phyloP scores from a whole-genome alignment of 2,329 filamentous ascomycete genomes.

The Pochonia chlamydosporia region DNA sequence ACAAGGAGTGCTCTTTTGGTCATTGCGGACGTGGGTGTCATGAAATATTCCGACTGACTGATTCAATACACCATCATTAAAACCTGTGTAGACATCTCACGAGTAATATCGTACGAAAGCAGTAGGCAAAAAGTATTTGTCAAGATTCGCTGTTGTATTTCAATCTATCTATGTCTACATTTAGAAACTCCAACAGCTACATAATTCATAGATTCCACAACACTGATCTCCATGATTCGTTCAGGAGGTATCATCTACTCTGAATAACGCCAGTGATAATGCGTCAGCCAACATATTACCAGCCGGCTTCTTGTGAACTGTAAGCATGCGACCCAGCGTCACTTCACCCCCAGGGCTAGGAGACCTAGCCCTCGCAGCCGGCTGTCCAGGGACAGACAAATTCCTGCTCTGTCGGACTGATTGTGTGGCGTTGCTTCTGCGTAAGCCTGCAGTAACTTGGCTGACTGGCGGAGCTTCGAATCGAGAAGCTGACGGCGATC shows the following conservation, averaged over 20 bases:
- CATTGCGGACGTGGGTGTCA: too few species aligned
- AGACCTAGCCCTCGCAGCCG: neutral
- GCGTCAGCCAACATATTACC: constrained; percentile 13
- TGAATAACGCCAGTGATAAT: constrained; percentile 15
- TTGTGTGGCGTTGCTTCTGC: constrained; percentile 11
- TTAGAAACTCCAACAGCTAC: too few species aligned
- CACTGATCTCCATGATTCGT: too few species aligned
- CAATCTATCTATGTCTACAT: too few species aligned
- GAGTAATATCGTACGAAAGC: too few species aligned
- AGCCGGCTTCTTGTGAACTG: constrained; percentile 13
- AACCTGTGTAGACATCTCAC: too few species aligned
- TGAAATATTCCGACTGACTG: too few species aligned
- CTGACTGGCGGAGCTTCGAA: constrained; percentile 19
- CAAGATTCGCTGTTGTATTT: too few species aligned
- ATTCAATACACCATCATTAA: too few species aligned
- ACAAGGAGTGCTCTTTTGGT: too few species aligned
- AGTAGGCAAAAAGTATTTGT: too few species aligned
- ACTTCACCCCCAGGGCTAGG: constrained; percentile 8
- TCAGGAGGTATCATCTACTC: constrained; percentile 13
- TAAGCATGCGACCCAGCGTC: constrained; percentile 11
- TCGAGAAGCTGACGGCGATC: constrained; percentile 8
- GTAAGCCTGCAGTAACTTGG: constrained; percentile 21
- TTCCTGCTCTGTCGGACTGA: constrained; percentile 10
- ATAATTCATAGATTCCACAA: too few species aligned
- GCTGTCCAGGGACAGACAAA: constrained; percentile 8